Evolutionary conservation across 345 rosid species (phyloP).

Genomic region (Bruguiera parviflora): DNA sequence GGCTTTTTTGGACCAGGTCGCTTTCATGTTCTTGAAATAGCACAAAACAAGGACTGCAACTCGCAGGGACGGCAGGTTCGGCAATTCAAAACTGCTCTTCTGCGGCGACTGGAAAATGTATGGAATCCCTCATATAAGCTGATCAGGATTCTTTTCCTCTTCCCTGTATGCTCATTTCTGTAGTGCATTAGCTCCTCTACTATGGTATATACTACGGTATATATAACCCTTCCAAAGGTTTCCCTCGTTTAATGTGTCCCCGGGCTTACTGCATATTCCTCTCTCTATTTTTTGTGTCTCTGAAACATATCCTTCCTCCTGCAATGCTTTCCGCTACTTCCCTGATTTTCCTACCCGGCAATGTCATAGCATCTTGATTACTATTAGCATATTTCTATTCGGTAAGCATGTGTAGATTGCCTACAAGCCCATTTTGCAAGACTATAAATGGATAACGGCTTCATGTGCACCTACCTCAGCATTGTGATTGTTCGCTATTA

Average conservation of each 20-base stretch:
- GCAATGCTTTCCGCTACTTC: neutral
- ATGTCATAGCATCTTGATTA: too few species aligned
- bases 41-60: constrained; percentile 67
- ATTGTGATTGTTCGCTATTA: neutral
- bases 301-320: too few species aligned
- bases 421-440: neutral
- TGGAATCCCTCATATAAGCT: constrained; percentile 8
- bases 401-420: too few species aligned
- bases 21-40: constrained; percentile 74
- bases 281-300: neutral
- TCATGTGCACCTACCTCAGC: neutral
- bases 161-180: too few species aligned
- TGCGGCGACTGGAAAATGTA: constrained; percentile 78
- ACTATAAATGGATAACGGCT: neutral
- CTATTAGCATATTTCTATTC: too few species aligned
- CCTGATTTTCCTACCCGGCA: neutral
- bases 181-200: too few species aligned
- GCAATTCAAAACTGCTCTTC: constrained; percentile 89
- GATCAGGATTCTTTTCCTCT: neutral
- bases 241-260: neutral
- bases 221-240: neutral
- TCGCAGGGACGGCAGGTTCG: constrained; percentile 82
- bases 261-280: neutral
- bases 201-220: too few species aligned
- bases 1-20: constrained; percentile 56